phyloP scores from a whole-genome alignment of 768 basidiomycete genomes.

The Pleurotus cornucopiae region DNA sequence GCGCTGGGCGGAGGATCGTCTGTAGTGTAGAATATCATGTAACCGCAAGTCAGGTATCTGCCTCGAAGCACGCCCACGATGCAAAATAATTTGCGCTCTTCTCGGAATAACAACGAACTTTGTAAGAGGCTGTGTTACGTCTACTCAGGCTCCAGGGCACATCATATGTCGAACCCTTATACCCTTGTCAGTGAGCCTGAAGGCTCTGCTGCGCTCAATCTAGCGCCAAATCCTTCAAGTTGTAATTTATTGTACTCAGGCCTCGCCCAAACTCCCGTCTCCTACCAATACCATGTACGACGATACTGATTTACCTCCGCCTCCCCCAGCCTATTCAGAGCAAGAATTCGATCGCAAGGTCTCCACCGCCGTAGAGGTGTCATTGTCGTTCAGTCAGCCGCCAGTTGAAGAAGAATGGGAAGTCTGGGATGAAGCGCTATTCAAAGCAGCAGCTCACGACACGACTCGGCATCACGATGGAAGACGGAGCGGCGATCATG shows the following conservation, averaged over 20 bases:
- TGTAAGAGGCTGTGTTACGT: conserved; percentile 5
- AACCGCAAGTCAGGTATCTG: too few relatives aligned
- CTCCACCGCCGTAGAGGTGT: conserved; percentile 34
- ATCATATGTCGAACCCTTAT: neutral
- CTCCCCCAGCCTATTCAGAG: conserved; percentile 35
- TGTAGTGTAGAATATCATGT: too few relatives aligned
- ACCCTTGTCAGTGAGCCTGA: neutral
- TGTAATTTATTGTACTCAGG: neutral
- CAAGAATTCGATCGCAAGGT: conserved; percentile 54
- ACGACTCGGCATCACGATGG: too few relatives aligned
- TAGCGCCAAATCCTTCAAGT: neutral
- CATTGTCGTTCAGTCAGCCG: conserved; percentile 25
- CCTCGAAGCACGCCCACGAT: too few relatives aligned
- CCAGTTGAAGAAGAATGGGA: conserved; percentile 41
- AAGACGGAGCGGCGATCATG: conserved; percentile 11
- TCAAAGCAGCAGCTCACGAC: conserved; percentile 23
- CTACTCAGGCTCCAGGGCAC: neutral
- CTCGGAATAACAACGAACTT: neutral
- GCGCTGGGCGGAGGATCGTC: too few relatives aligned
- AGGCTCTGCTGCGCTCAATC: conserved; percentile 1
- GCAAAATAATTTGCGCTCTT: neutral
- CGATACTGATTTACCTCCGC: conserved; percentile 24
- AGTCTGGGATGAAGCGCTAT: conserved; percentile 41
- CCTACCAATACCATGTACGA: conserved; percentile 14
- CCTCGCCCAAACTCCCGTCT: neutral